phyloP scores from a whole-genome alignment of 2,329 filamentous ascomycete species.

The Phyllosticta paracitricarpa region DNA sequence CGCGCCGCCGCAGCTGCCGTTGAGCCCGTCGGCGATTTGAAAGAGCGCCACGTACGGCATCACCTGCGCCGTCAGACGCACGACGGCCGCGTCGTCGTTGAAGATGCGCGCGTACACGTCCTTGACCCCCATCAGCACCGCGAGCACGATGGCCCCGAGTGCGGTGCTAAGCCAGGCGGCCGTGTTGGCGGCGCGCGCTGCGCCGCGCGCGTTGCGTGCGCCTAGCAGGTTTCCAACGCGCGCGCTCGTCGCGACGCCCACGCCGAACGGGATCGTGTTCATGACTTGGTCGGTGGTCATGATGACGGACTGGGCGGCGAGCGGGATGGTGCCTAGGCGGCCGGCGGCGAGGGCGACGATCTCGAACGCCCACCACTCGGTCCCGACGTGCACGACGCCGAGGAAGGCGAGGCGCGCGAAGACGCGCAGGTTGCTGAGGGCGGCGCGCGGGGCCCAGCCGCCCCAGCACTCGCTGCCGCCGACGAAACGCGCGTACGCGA shows the following conservation, averaged over 20 bases:
- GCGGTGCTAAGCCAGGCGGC: constrained; percentile 64
- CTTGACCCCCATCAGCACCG: constrained; percentile 58
- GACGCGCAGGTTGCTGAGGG: constrained; percentile 55
- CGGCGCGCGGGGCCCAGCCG: constrained; percentile 51
- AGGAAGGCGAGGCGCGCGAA: constrained; percentile 67
- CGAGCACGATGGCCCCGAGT: constrained; percentile 57
- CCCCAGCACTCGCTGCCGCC: constrained; percentile 70
- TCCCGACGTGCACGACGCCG: constrained; percentile 74
- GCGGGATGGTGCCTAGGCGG: constrained; percentile 62
- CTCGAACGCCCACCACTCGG: constrained; percentile 93
- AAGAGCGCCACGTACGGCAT: constrained; percentile 83
- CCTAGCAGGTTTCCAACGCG: constrained; percentile 74
- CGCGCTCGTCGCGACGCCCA: constrained; percentile 71
- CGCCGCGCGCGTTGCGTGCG: constrained; percentile 53
- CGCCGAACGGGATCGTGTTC: constrained; percentile 77
- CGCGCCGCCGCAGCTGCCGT: constrained; percentile 73
- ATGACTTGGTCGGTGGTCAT: constrained; percentile 83
- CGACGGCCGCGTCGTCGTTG: constrained; percentile 64
- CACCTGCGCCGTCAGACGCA: constrained; percentile 62
- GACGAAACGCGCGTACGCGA: constrained; percentile 63
- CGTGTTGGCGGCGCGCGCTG: constrained; percentile 61
- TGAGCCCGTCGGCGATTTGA: constrained; percentile 81
- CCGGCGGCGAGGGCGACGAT: constrained; percentile 79
- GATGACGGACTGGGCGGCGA: constrained; percentile 78
- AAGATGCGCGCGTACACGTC: constrained; percentile 69